These are phyloP conservation scores for Helotiales sp. DNA, from an alignment of 2,329 filamentous ascomycete genomes.

Conservation along the genomic window DNA sequence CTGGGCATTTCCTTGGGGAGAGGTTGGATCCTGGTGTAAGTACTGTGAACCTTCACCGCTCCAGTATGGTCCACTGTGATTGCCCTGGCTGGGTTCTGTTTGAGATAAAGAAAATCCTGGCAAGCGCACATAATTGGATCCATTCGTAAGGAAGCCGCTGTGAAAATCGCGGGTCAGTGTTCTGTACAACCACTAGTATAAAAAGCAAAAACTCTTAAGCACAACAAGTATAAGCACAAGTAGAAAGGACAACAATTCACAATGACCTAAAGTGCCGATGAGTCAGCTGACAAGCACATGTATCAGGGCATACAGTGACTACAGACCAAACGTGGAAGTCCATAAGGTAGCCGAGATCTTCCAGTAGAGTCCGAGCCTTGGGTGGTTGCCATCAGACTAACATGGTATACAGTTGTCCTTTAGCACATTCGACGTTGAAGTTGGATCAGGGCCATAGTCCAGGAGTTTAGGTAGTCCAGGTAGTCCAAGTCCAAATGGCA, in stretches of 20 bases:
- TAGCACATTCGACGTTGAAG: no score
- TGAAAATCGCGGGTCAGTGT: slow-evolving; percentile 36
- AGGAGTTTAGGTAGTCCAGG: no score
- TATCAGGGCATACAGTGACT: slow-evolving; percentile 2
- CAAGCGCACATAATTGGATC: slow-evolving; percentile 25
- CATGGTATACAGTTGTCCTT: no score
- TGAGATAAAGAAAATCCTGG: slow-evolving; percentile 34
- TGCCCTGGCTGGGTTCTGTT: slow-evolving; percentile 35
- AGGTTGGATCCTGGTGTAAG: slow-evolving; percentile 30
- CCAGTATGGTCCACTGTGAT: slow-evolving; percentile 35
- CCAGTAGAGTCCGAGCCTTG: background rate
- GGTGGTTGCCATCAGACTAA: no score
- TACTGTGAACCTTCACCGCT: slow-evolving; percentile 36
- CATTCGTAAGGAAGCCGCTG: slow-evolving; percentile 31
- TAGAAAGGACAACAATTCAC: slow-evolving; percentile 21
- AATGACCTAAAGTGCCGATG: slow-evolving; percentile 14
- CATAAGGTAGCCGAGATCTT: background rate
- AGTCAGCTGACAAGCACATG: slow-evolving; percentile 21
- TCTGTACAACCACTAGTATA: slow-evolving; percentile 30
- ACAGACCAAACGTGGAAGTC: slow-evolving; percentile 25
- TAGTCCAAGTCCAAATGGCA: background rate
- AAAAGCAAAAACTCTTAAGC: slow-evolving; percentile 15
- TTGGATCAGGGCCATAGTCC: background rate
- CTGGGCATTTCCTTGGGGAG: slow-evolving; percentile 26
- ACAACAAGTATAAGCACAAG: slow-evolving; percentile 18